A percentile compares a stretch with the other conserved stretches of the same genome.
Conservation (phyloP, 345 rosid species). For the Ricinus communis region DNA sequence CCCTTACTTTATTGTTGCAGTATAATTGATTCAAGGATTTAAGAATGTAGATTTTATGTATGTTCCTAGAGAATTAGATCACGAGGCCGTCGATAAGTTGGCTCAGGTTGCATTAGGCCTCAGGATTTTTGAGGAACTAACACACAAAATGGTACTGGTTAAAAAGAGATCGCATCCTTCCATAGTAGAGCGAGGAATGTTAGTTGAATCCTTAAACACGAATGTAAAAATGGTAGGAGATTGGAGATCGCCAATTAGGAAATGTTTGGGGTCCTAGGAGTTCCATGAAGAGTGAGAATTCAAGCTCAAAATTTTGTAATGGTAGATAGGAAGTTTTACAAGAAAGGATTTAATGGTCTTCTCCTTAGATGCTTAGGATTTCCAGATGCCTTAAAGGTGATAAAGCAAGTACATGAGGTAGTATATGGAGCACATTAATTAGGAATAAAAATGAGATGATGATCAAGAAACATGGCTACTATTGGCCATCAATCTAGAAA, state of each 20-base stretch:
- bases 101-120: neutral
- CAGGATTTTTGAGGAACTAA: neutral
- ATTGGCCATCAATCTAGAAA: neutral
- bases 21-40: too few species aligned
- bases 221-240: neutral
- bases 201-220: neutral
- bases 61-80: neutral
- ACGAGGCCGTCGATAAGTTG: neutral
- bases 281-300: neutral
- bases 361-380: neutral
- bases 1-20: too few species aligned
- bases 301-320: neutral
- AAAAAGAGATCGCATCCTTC: neutral
- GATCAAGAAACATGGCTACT: neutral
- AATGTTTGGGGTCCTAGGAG: neutral
- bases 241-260: neutral
- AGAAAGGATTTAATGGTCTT: too few species aligned
- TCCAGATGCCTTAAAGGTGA: neutral
- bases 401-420: neutral
- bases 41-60: too few species aligned
- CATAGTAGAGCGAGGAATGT: neutral
- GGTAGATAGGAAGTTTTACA: neutral
- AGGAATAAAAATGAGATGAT: neutral
- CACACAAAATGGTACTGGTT: neutral
- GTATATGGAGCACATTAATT: neutral